Evolutionary conservation across 495 filamentous ascomycete species (phyloP).

Genomic region (Neurospora sp.): DNA sequence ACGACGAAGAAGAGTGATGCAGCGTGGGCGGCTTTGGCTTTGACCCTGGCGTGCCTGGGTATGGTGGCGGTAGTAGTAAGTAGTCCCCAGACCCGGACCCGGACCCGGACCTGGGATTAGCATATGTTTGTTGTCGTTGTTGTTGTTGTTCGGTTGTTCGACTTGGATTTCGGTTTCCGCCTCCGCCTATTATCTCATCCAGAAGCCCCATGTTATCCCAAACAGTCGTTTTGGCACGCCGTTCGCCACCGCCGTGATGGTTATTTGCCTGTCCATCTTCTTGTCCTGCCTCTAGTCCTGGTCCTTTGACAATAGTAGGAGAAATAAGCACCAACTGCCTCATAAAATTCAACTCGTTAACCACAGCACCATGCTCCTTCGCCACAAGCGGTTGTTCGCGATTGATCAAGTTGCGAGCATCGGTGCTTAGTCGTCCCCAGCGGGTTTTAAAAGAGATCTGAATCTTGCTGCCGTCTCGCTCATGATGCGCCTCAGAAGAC

Average conservation of each 20-base stretch:
- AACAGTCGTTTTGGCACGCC: conserved; percentile 40
- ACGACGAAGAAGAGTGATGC: neutral
- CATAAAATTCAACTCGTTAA: conserved; percentile 41
- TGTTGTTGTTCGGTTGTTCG: neutral
- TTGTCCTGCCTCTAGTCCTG: neutral
- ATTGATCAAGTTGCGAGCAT: neutral
- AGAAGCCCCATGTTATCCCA: conserved; percentile 44
- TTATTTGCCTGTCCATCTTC: neutral
- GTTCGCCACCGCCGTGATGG: conserved; percentile 35
- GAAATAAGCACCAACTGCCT: conserved; percentile 44
- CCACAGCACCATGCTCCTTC: conserved; percentile 5
- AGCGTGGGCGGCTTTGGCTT: neutral
- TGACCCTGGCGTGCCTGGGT: neutral
- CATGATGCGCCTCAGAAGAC: neutral
- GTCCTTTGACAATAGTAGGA: conserved; percentile 28
- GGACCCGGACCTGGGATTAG: neutral
- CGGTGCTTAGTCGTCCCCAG: conserved; percentile 1
- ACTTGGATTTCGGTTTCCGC: neutral
- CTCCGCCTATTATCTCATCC: conserved; percentile 31
- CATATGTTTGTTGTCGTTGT: neutral
- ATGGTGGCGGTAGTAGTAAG: neutral
- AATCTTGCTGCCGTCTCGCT: neutral
- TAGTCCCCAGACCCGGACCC: neutral
- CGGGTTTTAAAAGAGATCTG: neutral
- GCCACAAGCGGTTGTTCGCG: conserved; percentile 7